These are phyloP conservation scores for Fusarium tuaranense DNA, from an alignment of 2,329 filamentous ascomycete genomes.

Conservation along the genomic window DNA sequence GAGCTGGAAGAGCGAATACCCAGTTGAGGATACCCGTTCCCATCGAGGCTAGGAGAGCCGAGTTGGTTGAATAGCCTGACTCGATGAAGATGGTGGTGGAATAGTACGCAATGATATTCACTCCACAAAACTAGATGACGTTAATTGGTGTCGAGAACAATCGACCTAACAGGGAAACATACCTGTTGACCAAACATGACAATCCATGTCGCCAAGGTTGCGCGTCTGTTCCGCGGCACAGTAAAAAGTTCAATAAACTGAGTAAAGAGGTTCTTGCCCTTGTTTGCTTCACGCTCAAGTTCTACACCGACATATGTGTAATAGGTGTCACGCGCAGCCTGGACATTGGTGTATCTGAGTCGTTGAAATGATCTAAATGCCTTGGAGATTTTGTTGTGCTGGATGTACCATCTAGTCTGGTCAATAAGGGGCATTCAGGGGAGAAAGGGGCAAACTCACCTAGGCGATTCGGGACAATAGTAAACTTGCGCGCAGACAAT, in stretches of 20 bases:
- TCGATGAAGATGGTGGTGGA: conserved; percentile 5
- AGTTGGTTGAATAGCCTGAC: conserved; percentile 5
- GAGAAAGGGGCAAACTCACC: neutral
- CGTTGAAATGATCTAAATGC: neutral
- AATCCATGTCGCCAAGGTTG: conserved; percentile 2
- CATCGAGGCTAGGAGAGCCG: conserved; percentile 4
- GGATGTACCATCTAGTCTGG: neutral
- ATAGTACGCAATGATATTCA: conserved; percentile 7
- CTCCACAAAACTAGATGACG: neutral
- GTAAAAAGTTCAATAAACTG: conserved; percentile 3
- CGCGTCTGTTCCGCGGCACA: neutral
- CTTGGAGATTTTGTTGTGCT: neutral
- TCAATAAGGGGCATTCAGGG: neutral
- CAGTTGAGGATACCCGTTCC: neutral
- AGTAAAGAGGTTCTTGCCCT: conserved; percentile 1
- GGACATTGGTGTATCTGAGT: neutral
- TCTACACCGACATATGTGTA: conserved; percentile 1
- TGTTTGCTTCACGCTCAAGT: neutral
- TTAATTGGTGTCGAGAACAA: neutral
- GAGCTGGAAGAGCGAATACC: neutral
- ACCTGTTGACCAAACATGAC: conserved; percentile 7
- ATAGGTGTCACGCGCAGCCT: conserved; percentile 1
- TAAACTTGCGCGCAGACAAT: neutral
- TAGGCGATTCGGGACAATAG: neutral
- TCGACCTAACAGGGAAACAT: neutral